phyloP scores from a whole-genome alignment of 2,329 filamentous ascomycete species.

The Colletotrichum sp. region DNA sequence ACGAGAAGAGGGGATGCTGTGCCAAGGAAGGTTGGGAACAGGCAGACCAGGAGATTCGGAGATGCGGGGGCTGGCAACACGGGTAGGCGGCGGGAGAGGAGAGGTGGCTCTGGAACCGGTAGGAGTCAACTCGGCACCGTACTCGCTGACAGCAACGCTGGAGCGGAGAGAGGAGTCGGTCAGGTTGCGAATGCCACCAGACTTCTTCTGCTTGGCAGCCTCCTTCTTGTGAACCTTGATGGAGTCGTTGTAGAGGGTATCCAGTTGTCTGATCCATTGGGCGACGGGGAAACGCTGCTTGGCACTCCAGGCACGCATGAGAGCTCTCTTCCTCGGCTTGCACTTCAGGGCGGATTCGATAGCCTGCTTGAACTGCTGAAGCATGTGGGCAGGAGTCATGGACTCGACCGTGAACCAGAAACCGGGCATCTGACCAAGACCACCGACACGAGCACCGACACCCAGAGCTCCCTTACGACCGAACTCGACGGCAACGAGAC shows the following conservation, averaged over 20 bases:
- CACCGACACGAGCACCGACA: constrained; percentile 69
- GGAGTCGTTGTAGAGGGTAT: constrained; percentile 64
- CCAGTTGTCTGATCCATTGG: constrained; percentile 70
- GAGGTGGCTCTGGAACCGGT: constrained; percentile 8
- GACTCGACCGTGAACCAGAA: constrained; percentile 76
- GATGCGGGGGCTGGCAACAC: constrained; percentile 12
- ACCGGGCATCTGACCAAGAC: constrained; percentile 73
- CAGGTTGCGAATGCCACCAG: constrained; percentile 12
- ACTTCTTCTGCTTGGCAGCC: constrained; percentile 23
- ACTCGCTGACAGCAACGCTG: constrained; percentile 14
- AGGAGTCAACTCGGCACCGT: constrained; percentile 1
- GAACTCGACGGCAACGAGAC: constrained; percentile 72
- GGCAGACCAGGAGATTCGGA: constrained; percentile 14
- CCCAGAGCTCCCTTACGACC: constrained; percentile 71
- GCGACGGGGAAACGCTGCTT: constrained; percentile 71
- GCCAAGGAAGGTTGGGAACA: constrained; percentile 14
- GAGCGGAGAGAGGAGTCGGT: constrained; percentile 15
- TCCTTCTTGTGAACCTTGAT: constrained; percentile 54
- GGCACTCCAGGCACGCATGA: constrained; percentile 69
- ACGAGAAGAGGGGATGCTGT: constrained; percentile 12
- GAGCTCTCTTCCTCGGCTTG: constrained; percentile 57
- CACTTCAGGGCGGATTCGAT: constrained; percentile 67
- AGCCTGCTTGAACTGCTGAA: constrained; percentile 69
- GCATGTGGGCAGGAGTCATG: constrained; percentile 64
- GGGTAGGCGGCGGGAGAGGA: constrained; percentile 9